Percentiles rank a stretch among this genome's conserved stretches.
These are phyloP conservation scores for Neonectria ditissima DNA, from an alignment of 2,329 filamentous ascomycete genomes.

Conservation along the genomic window DNA sequence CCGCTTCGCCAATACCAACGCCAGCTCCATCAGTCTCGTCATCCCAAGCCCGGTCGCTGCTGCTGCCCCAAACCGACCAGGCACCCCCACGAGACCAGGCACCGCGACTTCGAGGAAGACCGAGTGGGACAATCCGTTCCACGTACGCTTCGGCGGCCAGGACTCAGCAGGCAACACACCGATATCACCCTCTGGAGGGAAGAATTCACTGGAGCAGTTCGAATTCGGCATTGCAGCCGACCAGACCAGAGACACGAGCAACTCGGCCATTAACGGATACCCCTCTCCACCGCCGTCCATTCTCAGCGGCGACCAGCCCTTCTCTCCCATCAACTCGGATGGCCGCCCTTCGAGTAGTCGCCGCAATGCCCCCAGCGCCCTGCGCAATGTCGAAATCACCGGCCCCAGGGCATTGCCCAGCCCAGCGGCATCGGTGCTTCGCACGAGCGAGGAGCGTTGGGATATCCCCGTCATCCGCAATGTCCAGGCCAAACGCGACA, in stretches of 20 bases:
- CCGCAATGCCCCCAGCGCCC: constrained; percentile 39
- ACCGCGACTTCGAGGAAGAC: constrained; percentile 52
- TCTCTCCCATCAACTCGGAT: constrained; percentile 39
- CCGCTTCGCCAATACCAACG: constrained; percentile 48
- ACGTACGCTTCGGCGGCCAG: constrained; percentile 57
- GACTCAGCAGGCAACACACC: constrained; percentile 43
- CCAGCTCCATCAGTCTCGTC: constrained; percentile 52
- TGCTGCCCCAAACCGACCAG: constrained; percentile 37
- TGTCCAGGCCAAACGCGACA: constrained; percentile 64
- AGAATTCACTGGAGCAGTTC: constrained; percentile 56
- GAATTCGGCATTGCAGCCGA: constrained; percentile 49
- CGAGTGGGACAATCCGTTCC: constrained; percentile 61
- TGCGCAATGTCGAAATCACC: constrained; percentile 44
- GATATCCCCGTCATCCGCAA: constrained; percentile 59
- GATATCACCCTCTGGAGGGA: constrained; percentile 41
- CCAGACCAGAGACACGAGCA: constrained; percentile 17
- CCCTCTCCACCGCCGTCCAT: constrained; percentile 55
- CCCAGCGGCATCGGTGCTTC: constrained; percentile 55
- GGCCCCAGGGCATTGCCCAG: constrained; percentile 55
- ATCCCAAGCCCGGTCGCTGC: constrained; percentile 49
- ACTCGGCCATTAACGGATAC: constrained; percentile 42
- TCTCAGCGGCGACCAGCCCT: constrained; percentile 45
- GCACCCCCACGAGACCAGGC: constrained; percentile 49
- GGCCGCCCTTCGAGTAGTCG: constrained; percentile 35
- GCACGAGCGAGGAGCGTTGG: constrained; percentile 54